Evolutionary conservation across 1,284 basidiomycete genomes (phyloP).

Genomic region (Rhodotorula mucilaginosa): DNA sequence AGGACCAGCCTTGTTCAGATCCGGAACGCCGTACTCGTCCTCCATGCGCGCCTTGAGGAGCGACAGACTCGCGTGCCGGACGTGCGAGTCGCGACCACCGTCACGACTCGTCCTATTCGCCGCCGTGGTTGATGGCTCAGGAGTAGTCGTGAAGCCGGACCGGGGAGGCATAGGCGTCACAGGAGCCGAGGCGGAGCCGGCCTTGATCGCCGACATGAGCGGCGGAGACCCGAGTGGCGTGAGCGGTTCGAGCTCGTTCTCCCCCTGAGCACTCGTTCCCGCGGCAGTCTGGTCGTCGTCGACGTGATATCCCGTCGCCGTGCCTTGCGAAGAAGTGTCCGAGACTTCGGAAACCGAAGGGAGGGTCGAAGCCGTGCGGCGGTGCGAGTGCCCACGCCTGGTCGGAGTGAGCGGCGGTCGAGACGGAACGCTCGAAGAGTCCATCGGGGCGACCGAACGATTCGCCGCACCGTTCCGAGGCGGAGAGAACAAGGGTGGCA

Average conservation of each 20-base stretch:
- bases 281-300: neutral
- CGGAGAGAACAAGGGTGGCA: neutral
- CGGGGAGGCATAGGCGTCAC: neutral
- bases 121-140: neutral
- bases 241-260: neutral
- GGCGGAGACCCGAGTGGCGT: slow-evolving; percentile 22
- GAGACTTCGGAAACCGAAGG: slow-evolving; percentile 30
- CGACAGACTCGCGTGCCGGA: slow-evolving; percentile 36
- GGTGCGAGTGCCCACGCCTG: slow-evolving; percentile 27
- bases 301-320: neutral
- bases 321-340: slow-evolving; percentile 5
- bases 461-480: neutral
- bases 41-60: slow-evolving; percentile 42
- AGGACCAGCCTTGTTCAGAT: slow-evolving; percentile 1
- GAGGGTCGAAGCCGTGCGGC: slow-evolving; percentile 23
- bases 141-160: neutral
- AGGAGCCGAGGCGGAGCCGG: neutral
- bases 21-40: slow-evolving; percentile 38
- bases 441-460: too few species aligned
- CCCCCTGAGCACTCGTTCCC: too few species aligned
- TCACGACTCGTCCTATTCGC: neutral
- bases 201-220: neutral
- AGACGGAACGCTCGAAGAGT: neutral
- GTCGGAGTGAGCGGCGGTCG: slow-evolving; percentile 7
- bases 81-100: slow-evolving; percentile 28